Evolutionary conservation across 148 eudicot genomes (phyloP), one percentile per base, ranked within the genome.

Genomic region (Talinum fruticosum): DNA sequence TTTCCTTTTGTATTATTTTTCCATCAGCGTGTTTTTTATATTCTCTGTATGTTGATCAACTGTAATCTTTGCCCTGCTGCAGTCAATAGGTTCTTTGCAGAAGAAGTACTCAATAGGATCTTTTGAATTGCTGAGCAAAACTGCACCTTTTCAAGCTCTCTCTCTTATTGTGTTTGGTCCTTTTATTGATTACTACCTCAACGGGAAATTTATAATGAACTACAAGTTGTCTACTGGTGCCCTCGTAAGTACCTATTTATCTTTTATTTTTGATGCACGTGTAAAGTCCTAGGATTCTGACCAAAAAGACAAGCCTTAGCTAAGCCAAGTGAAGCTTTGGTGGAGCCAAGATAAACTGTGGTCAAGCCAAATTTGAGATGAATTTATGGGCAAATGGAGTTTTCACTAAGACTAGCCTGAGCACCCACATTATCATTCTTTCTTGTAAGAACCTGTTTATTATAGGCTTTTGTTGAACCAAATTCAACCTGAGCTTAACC

Each of bases 41-140:
- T 30, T 66, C 14, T 69, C 18, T 53, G 15, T 32, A 34, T 2
- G 36, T 23, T 74, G 66, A 38, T 47, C 36, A 10, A 26, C 5
- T 38, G 64, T 74, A 66, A 69, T 30, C 73, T 37, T 74, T 81
- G 16, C 38, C 69, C 35, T 77, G 59, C 8, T 87, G 81, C 90
- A 91, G 96, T 85, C 96, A 6, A 91, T 91, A 84, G 96, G 96
- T 16, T 91, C 96, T 44, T 71, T 91, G 68, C 96, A 91, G 85
- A 91, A 91, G 86, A 91, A 91, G 79, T 91, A 91, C 79, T 81
- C 87, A 19, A 80, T 91, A 73, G 96, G 96, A 75, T 89, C 96
- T 65, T 91, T 91, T 54, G 96, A 91, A 73, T 76, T 91, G 78
- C 85, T 91, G 84, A 91, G 96, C 72, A 89, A 89, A 81, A 91